phyloP scores from a whole-genome alignment of 2,329 filamentous ascomycete genomes.

The Myriosclerotinia duriaeana region DNA sequence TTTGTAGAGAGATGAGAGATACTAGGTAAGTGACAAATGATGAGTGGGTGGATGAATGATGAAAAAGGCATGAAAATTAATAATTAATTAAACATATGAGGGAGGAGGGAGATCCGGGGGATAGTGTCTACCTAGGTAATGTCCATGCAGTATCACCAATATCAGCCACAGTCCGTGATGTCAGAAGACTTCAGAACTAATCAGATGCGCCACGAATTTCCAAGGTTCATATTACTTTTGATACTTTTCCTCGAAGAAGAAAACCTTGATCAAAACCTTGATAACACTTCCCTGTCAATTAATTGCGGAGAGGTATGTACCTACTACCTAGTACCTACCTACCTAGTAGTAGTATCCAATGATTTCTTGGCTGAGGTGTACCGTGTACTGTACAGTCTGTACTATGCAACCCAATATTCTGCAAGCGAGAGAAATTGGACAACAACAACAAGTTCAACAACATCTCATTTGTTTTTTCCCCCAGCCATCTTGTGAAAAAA shows the following conservation, averaged over 20 bases:
- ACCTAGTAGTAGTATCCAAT: no score
- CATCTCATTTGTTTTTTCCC: no score
- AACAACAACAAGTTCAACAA: not conserved
- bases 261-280: no score
- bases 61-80: not conserved
- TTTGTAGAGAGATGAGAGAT: not conserved
- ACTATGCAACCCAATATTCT: not conserved
- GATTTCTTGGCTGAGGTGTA: slow-evolving; percentile 9
- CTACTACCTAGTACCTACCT: no score
- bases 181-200: not conserved
- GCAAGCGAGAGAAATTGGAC: slow-evolving; percentile 5
- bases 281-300: not conserved
- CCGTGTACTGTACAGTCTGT: not conserved
- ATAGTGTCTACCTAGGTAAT: not conserved
- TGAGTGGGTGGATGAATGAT: not conserved
- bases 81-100: no score
- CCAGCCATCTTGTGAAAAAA: no score
- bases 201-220: no score
- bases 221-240: no score
- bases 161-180: slow-evolving; percentile 15
- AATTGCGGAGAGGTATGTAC: no score
- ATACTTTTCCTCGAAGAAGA: no score
- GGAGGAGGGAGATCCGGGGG: slow-evolving; percentile 9
- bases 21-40: no score
- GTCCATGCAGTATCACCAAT: not conserved